Conservation (phyloP, 2,329 filamentous ascomycete species). For the Botrytis deweyae region DNA sequence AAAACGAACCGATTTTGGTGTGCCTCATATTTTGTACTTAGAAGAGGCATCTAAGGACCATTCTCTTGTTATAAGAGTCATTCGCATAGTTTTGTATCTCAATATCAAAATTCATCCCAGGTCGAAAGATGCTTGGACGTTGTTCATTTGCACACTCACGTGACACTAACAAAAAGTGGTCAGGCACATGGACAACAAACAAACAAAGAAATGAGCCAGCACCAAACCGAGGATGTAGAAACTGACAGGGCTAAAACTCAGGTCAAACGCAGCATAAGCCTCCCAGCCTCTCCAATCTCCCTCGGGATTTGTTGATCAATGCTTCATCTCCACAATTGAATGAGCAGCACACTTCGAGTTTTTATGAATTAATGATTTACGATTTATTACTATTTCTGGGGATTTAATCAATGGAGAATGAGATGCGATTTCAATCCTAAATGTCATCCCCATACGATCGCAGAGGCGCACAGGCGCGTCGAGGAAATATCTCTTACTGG, state of each 20-base stretch:
- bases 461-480: slow-evolving; percentile 48
- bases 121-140: neutral
- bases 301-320: slow-evolving; percentile 24
- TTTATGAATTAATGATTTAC: slow-evolving; percentile 22
- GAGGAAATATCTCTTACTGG: slow-evolving; percentile 76
- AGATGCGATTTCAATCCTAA: slow-evolving; percentile 39
- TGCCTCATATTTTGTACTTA: neutral
- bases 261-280: slow-evolving; percentile 4
- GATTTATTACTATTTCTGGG: slow-evolving; percentile 2
- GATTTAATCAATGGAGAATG: slow-evolving; percentile 24
- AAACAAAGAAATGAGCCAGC: neutral
- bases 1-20: neutral
- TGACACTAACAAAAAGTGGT: neutral
- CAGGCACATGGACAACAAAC: neutral
- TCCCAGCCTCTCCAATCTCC: slow-evolving; percentile 19
- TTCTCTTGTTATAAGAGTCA: neutral
- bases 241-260: slow-evolving; percentile 12
- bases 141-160: neutral
- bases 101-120: neutral
- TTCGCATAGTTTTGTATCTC: neutral
- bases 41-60: neutral
- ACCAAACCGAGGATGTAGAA: slow-evolving; percentile 10
- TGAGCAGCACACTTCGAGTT: slow-evolving; percentile 13
- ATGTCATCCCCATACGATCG: slow-evolving; percentile 67
- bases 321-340: slow-evolving; percentile 21